A percentile compares a stretch with the other conserved stretches of the same genome.
Evolutionary conservation across 345 rosid species (phyloP).

Genomic region (Salix koriyanagi): DNA sequence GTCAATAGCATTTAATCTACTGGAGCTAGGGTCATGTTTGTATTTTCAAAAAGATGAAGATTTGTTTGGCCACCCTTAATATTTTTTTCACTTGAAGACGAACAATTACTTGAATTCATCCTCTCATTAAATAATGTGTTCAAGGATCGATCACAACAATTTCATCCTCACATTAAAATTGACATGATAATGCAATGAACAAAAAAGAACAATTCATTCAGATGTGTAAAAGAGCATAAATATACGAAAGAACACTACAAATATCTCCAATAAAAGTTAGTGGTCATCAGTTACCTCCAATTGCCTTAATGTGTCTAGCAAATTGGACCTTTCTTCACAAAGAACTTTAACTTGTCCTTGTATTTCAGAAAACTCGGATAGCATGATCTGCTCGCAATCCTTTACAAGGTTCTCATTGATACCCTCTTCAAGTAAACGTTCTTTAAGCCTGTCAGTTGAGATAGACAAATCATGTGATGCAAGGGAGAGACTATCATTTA

Average conservation of each 20-base stretch:
- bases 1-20: background rate
- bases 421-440: constrained; percentile 62
- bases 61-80: background rate
- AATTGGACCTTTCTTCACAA: constrained; percentile 70
- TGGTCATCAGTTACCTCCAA: constrained; percentile 59
- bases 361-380: constrained; percentile 73
- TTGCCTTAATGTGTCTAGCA: constrained; percentile 78
- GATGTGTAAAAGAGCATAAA: background rate
- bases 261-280: background rate
- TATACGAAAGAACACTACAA: constrained; percentile 2
- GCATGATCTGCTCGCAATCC: constrained; percentile 90
- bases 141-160: background rate
- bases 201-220: background rate
- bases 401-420: constrained; percentile 59
- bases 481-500: constrained; percentile 53
- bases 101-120: background rate
- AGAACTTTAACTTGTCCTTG: constrained; percentile 64
- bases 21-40: background rate
- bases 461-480: constrained; percentile 54
- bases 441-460: constrained; percentile 76
- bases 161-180: background rate
- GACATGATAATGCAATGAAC: background rate
- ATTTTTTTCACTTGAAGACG: background rate
- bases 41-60: background rate
- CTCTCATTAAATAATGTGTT: background rate